phyloP scores from a whole-genome alignment of 2,329 filamentous ascomycete genomes.

The Penicillium nordicum region DNA sequence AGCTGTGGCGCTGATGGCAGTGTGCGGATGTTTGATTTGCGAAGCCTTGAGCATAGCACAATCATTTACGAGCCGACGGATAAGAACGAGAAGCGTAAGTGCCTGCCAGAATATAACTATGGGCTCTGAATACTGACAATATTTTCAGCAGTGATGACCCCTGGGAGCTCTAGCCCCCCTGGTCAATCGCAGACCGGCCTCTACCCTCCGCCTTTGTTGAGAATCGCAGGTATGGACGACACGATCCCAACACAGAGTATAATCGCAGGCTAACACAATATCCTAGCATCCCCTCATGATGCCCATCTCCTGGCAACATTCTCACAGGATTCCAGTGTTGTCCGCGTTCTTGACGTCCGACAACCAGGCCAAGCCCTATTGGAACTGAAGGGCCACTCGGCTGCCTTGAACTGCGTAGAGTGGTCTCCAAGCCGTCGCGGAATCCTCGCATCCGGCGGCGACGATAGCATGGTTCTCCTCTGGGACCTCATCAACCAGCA shows the following conservation, averaged over 20 bases:
- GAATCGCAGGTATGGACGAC: slow-evolving; percentile 40
- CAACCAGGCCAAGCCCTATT: slow-evolving; percentile 94
- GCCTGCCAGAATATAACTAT: neutral
- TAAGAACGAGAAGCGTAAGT: slow-evolving; percentile 67
- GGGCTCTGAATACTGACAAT: slow-evolving; percentile 8
- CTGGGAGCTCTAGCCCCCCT: slow-evolving; percentile 64
- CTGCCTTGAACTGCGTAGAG: slow-evolving; percentile 86
- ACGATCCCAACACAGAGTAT: neutral
- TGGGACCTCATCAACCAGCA: slow-evolving; percentile 84
- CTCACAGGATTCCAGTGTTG: slow-evolving; percentile 84
- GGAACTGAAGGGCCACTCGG: slow-evolving; percentile 84
- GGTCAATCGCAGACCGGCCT: slow-evolving; percentile 55
- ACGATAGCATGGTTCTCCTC: slow-evolving; percentile 85
- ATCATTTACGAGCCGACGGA: slow-evolving; percentile 98
- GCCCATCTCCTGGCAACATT: slow-evolving; percentile 96
- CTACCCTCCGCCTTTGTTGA: slow-evolving; percentile 58
- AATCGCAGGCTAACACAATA: slow-evolving; percentile 11
- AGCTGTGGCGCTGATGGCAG: slow-evolving; percentile 97
- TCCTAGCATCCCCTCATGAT: slow-evolving; percentile 81
- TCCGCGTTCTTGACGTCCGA: slow-evolving; percentile 92
- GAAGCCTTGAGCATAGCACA: slow-evolving; percentile 94
- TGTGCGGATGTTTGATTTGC: slow-evolving; percentile 96
- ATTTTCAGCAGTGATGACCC: slow-evolving; percentile 42
- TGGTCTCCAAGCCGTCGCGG: slow-evolving; percentile 88
- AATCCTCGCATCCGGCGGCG: slow-evolving; percentile 83